Evolutionary conservation across 495 filamentous ascomycete species (phyloP), one percentile per base, ranked within the genome.

Genomic region (Parathielavia hyrcaniae): DNA sequence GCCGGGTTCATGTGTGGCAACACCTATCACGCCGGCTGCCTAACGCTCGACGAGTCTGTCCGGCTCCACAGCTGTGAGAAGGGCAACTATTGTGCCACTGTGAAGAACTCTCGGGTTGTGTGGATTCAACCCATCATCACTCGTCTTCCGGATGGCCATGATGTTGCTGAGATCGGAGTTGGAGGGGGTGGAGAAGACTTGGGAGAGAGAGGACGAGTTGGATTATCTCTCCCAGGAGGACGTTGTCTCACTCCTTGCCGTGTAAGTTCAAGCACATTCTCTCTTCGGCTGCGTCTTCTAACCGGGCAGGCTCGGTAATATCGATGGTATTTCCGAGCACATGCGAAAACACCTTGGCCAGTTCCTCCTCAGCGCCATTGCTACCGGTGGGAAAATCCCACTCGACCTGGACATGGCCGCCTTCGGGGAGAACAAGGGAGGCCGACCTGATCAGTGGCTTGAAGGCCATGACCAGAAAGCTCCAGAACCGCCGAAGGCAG

Each of bases 51-150:
- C 35, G 67, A 80, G 14, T 70, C 70, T 17, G 82, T 80, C n/a
- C 82, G 85, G n/a, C 75, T 97, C 23, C 91, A 97, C 70, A 92
- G 89, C 64, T 97, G 92, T 60, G 91, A 92, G 62, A 83, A 81
- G 55, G 88, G 85, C 3, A 80, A 79, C 32, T 74, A 77, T 1
- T 96, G 91, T 64, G 40, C 74, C 0, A 76, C 75, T 0, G 67
- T 87, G 2, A 70, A 81, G 36, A 71, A 68, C 13, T 76, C 79
- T 9, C 68, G 83, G 1, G 77, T 87, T 0, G 86, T 97, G 19
- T 83, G 81, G 71, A 95, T 97, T 50, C 80, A 75, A 16, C 92
- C 92, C 0, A 85, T 96, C 45, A 77, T 96, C 74, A 84, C 55
- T 59, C 79, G 62, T 55, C 74, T 75, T 8, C 53, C 64, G 0